Base-by-base conservation (phyloP, 805 yeast species). In the Millerago galiae region DNA sequence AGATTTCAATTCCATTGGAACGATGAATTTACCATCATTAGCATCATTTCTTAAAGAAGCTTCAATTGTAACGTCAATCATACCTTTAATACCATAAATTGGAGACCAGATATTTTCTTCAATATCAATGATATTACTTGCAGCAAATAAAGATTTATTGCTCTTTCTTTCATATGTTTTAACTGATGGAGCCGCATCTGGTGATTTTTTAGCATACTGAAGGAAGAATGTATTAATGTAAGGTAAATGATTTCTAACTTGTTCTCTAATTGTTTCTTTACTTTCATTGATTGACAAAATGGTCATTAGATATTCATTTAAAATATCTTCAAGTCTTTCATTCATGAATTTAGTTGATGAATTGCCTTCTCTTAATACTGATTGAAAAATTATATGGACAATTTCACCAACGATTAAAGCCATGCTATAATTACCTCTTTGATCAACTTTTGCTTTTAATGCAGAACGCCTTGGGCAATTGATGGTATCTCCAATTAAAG, bases 41-140 rank as follows among this genome's bases (percentile, higher is more conserved):
- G 35, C 18, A 18, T 44, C 47, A 5, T 67, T 68, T 35, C 65
- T 65, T 8, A 72, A 56, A 21, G 65, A 60, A 0, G 84, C 83
- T 50, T 83, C 83, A 2, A 88, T 71, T 0, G 96, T 88, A 3
- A 83, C 96, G 65, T 93, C 99, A 14, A 90, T 78, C 52, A 82
- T 77, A 0, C 99, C 99, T 51, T 87, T 77, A 8, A 93, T 62
- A 0, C 99, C 99, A 65, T 75, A 89, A 56, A 77, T 73, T 0
- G 97, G 95, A 0, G 97, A 87, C 88, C 95, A 81, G 12, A 93
- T 81, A 52, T 81, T 84, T 54, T 93, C 97, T 61, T 93, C 99
- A 9, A 87, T 77, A 55, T 86, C 96, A 28, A 87, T 66, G 8
- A 89, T 74, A 44, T 81, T 79, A 13, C 76, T 67, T 0, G 84